phyloP scores from a whole-genome alignment of 2,329 filamentous ascomycete species.

The Sarocladium brachiariae region DNA sequence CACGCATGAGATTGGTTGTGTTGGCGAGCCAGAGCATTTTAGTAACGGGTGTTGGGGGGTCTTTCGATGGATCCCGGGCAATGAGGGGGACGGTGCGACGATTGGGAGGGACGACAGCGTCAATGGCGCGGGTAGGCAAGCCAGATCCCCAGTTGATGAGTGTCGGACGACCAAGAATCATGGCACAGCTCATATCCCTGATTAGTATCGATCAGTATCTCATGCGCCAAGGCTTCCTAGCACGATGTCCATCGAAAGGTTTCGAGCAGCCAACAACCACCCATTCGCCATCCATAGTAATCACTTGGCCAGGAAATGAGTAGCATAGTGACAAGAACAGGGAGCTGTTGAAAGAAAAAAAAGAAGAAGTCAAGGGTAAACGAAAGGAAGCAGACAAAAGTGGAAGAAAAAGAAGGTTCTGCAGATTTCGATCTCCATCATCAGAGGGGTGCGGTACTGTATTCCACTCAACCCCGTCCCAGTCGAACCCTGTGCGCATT shows the following conservation, averaged over 20 bases:
- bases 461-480: not conserved
- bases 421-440: not conserved
- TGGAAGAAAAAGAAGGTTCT: not conserved
- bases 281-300: no score
- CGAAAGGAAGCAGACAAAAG: no score
- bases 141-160: constrained; percentile 43
- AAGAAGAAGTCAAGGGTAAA: no score
- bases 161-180: constrained; percentile 48
- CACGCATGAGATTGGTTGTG: constrained; percentile 39
- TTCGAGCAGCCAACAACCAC: no score
- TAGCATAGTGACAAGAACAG: no score
- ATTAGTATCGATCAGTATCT: constrained; percentile 9
- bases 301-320: no score
- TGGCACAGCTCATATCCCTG: constrained; percentile 49
- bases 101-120: constrained; percentile 41
- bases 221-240: not conserved
- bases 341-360: not conserved
- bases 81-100: constrained; percentile 40
- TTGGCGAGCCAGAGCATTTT: constrained; percentile 44
- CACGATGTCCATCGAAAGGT: no score
- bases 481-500: not conserved
- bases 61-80: constrained; percentile 35
- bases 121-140: constrained; percentile 44
- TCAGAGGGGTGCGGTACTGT: not conserved
- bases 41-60: constrained; percentile 52